Evolutionary conservation across 2,329 filamentous ascomycete species (phyloP), one percentile per base, ranked within the genome.

Genomic region (Nothophoma quercina): DNA sequence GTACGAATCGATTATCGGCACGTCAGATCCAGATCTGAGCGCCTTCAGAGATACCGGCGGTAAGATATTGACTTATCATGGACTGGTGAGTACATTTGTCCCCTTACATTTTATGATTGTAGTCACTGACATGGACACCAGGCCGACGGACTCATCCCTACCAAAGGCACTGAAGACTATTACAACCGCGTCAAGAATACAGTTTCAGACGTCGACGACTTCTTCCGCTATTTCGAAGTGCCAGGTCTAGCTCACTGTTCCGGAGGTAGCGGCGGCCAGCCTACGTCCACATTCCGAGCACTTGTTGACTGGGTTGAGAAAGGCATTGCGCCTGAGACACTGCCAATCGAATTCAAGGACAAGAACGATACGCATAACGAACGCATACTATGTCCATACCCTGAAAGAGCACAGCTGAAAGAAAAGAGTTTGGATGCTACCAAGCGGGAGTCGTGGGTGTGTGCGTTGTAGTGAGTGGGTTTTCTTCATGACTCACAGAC

Each of bases 51-150:
- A 56, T 35, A 49, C 51, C 2, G 64, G 63, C n/a, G 59, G 61
- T 2, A 69, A 68, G 29, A 46, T 69, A 1, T 35, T 68, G 8
- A 62, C 46, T 4, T 67, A 53, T 48, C 64, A 68, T 36, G 66
- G 65, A 1, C 30, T 61, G 9, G 30, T 50, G 8, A 38, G 34
- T 16, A 22, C 9, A 22, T 10, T 15, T n/a, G n/a, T n/a, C 18
- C 18, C 7, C 18, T 12, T 10, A 12, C 5, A 4, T 7, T 7
- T 12, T 28, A 12, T 7, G 9, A 1, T 4, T 19, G 3, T 13
- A 26, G 10, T 13, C 32, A 7, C 43, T 46, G 19, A 46, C 13
- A 29, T 5, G n/a, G n/a, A 9, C 4, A 15, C 12, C n/a, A 49
- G 29, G 36, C 45, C 2, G 16, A 41, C 16, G 36, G 45, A 7